Percentiles rank a stretch among this genome's conserved stretches.
Evolutionary conservation across 352 stramenopile species (phyloP).

Genomic region (Globisporangium spinosum): DNA sequence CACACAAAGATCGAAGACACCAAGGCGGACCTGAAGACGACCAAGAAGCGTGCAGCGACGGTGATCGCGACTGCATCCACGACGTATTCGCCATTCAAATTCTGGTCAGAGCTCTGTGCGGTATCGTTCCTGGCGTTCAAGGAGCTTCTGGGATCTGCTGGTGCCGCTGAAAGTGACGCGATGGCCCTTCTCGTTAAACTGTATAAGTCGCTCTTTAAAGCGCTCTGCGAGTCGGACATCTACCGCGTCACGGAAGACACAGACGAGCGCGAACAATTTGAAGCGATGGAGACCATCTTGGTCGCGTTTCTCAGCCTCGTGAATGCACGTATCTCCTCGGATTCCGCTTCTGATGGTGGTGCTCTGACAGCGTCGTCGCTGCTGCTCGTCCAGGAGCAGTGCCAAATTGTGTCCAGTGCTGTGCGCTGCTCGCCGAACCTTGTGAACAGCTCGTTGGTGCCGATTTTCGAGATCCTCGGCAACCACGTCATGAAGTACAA

Average conservation of each 20-base stretch:
- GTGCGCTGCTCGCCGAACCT: constrained; percentile 77
- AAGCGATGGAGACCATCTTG: constrained; percentile 75
- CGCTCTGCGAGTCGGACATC: constrained; percentile 62
- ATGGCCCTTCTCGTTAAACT: constrained; percentile 42
- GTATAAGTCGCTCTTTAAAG: constrained; percentile 61
- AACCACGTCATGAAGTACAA: constrained; percentile 19
- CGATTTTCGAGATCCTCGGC: constrained; percentile 63
- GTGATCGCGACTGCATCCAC: constrained; percentile 75
- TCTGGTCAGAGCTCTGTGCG: constrained; percentile 80
- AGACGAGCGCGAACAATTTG: constrained; percentile 71
- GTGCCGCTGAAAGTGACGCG: neutral
- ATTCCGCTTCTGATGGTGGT: neutral
- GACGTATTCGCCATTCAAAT: constrained; percentile 81
- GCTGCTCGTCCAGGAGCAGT: constrained; percentile 26
- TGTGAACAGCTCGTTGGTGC: constrained; percentile 52
- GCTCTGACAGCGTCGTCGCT: neutral
- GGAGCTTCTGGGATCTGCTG: neutral
- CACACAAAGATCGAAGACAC: constrained; percentile 69
- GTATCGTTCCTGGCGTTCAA: constrained; percentile 51
- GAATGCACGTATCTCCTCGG: constrained; percentile 4
- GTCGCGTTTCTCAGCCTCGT: constrained; percentile 39
- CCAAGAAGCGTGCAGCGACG: constrained; percentile 66
- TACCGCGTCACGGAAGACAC: constrained; percentile 88
- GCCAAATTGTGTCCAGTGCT: constrained; percentile 51
- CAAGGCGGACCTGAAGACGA: constrained; percentile 66